Evolutionary conservation across 177 flowering plant genomes (phyloP), one percentile per base, ranked within the genome.

Genomic region (Vitis hybrid): DNA sequence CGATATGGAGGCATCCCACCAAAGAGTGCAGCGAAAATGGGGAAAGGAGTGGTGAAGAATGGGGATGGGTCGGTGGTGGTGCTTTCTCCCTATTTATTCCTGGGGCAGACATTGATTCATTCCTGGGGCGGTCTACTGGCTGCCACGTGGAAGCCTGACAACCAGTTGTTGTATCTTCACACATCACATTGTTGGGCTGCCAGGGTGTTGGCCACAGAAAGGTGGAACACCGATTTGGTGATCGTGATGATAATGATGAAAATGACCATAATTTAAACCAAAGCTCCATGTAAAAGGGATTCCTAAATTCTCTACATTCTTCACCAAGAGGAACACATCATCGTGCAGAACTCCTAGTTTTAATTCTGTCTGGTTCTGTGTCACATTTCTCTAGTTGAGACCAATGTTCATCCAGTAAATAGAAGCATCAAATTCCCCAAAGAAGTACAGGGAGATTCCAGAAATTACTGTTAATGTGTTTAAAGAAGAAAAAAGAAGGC

Each of bases 31-130:
- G 6, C 2, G 3, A 13, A 55, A 26, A 51, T 57, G 31, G 52
- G 53, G 66, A 75, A 75, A 75, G 22, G 68, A 71, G 65, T 68
- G 73, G 74, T 64, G 74, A 62, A 63, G 61, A 58, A 60, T 33
- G 69, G 61, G 64, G 64, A 31, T 70, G 75, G 74, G 75, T 64
- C 75, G 53, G 70, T 76, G 79, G 78, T 74, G 78, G 67, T 71
- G 77, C 73, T 63, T 60, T 69, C 71, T 64, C 48, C 26, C 51
- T 26, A 51, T 50, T 59, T 11, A 14, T 3, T 68, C 52, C 66
- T 20, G 66, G 66, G 75, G 64, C 2, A 12, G 20, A 48, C 31
- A 76, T 26, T 50, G 69, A 29, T 61, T 51, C 70, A 76, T 59
- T 57, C 33, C 62, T 29, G 58, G 26, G 29, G 58, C 60, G 70